Evolutionary conservation across 108 stramenopile genomes (phyloP), one percentile per base, ranked within the genome.

Genomic region (Mediolabrus comicus): DNA sequence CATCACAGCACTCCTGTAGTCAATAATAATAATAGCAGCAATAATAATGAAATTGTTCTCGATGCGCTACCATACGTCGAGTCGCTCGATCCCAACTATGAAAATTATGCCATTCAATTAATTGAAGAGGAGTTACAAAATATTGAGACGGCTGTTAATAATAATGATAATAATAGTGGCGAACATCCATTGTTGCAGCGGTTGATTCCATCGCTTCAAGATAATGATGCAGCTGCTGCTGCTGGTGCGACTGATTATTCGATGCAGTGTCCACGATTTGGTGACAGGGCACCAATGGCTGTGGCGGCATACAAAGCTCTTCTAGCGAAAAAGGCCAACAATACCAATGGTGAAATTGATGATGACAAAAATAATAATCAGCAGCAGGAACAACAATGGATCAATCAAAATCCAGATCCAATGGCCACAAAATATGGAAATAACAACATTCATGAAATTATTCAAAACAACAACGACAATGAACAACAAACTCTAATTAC

Each of bases 11-110:
- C n/a, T n/a, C n/a, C n/a, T n/a, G n/a, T n/a, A n/a, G n/a, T n/a
- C n/a, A n/a, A n/a, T n/a, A n/a, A n/a, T n/a, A n/a, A 22, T 19
- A n/a, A 22, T 28, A 4, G 11, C 14, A 61, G n/a, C 59, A 8
- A n/a, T n/a, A n/a, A n/a, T n/a, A 19, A 31, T 27, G 73, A 43
- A 34, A 71, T 72, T 34, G 83, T 85, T 62, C 58, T 84, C 33
- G 89, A 94, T 62, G 82, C 92, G 12, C 74, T 94, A 12, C 88
- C 92, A 3, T 94, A 94, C 72, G 74, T 94, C 9, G 92, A 94
- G 25, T 54, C 72, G 16, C 75, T 86, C 30, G 81, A 91, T 74
- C 83, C 83, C 24, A 83, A 86, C 24, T 91, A 94, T 63, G 92
- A 94, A 64, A 74, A 79, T 22, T 89, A 89, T 60, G 92, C 89